Conservation (phyloP, 345 rosid genomes). For the Gossypium arboreum region DNA sequence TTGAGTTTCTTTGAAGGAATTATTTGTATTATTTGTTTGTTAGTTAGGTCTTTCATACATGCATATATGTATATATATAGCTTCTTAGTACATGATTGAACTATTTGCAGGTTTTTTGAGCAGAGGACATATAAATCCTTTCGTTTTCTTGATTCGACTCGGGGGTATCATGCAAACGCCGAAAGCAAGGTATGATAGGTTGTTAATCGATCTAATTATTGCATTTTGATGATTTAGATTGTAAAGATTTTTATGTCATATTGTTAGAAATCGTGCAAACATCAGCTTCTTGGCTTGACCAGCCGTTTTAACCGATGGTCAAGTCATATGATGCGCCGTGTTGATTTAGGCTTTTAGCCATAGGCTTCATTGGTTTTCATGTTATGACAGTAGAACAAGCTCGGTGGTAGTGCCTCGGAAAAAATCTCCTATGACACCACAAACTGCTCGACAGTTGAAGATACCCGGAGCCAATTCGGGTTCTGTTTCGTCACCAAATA, state of each 20-base stretch:
- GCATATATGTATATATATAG: constrained; percentile 19
- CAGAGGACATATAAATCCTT: constrained; percentile 19
- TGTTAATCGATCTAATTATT: background rate
- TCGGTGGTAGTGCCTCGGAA: constrained; percentile 61
- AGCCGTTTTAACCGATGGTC: background rate
- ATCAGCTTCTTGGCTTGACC: background rate
- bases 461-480: constrained; percentile 44
- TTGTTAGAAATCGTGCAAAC: background rate
- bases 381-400: constrained; percentile 39
- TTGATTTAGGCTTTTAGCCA: background rate
- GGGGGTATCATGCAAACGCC: constrained; percentile 72
- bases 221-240: constrained; percentile 4
- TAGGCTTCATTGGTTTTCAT: background rate
- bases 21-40: constrained; percentile 37
- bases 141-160: constrained; percentile 17
- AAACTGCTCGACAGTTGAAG: constrained; percentile 67
- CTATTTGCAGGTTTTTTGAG: constrained; percentile 41
- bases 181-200: constrained; percentile 57
- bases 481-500: constrained; percentile 44
- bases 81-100: constrained; percentile 29
- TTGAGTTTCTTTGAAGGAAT: constrained; percentile 91
- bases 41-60: constrained; percentile 38
- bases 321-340: background rate
- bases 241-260: background rate
- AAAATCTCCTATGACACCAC: constrained; percentile 69